These are phyloP conservation scores for Nadsonia commutata DNA, from an alignment of 1,139 yeast species.

Conservation along the genomic window DNA sequence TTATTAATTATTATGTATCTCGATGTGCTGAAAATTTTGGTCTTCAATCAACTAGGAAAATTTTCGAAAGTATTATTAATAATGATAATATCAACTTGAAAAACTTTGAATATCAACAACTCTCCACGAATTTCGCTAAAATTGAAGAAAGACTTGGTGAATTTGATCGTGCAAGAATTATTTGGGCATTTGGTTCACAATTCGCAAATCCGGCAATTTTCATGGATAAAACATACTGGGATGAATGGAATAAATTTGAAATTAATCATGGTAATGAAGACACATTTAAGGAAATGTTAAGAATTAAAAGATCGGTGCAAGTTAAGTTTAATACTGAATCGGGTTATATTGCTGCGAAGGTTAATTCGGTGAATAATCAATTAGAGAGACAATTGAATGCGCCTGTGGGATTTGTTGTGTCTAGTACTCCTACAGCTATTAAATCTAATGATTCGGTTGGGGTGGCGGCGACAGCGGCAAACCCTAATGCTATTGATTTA, in stretches of 20 bases:
- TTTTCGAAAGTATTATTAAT: slow-evolving; percentile 29
- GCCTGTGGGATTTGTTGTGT: slow-evolving; percentile 44
- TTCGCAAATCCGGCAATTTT: slow-evolving; percentile 28
- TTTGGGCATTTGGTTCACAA: slow-evolving; percentile 36
- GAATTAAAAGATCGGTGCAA: slow-evolving; percentile 41
- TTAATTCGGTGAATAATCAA: slow-evolving; percentile 8
- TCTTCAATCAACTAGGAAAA: slow-evolving; percentile 23
- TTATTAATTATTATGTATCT: slow-evolving; percentile 23
- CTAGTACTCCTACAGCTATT: slow-evolving; percentile 21
- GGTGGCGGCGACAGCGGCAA: slow-evolving; percentile 15
- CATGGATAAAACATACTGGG: slow-evolving; percentile 32
- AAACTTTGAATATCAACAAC: slow-evolving; percentile 5
- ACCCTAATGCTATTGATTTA: slow-evolving; percentile 57
- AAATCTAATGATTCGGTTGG: slow-evolving; percentile 14
- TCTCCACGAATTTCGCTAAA: slow-evolving; percentile 29
- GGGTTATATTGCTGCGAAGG: slow-evolving; percentile 19
- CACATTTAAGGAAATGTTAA: slow-evolving; percentile 61
- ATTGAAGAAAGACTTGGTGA: slow-evolving; percentile 39
- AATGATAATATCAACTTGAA: slow-evolving; percentile 9
- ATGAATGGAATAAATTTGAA: slow-evolving; percentile 62
- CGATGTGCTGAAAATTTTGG: slow-evolving; percentile 24
- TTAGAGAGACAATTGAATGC: slow-evolving; percentile 20
- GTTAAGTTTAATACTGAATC: slow-evolving; percentile 27
- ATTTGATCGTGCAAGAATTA: slow-evolving; percentile 42
- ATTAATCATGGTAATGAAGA: slow-evolving; percentile 53